phyloP scores from a whole-genome alignment of 129 eudicot species.

The Mikania micrantha region DNA sequence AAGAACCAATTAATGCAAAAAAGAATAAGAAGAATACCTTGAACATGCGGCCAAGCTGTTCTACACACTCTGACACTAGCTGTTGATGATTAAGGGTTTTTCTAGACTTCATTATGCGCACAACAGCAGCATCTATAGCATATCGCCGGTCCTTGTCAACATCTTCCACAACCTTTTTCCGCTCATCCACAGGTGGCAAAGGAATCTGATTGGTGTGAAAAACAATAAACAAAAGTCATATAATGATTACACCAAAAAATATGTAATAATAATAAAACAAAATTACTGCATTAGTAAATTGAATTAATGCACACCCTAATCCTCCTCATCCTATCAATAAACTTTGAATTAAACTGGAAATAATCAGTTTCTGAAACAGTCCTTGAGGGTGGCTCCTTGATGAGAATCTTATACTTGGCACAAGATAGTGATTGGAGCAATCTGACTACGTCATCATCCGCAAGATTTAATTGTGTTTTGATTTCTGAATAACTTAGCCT shows the following conservation, averaged over 20 bases:
- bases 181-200: conserved; percentile 78
- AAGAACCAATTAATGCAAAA: not conserved
- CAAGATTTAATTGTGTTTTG: conserved; percentile 54
- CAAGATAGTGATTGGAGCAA: conserved; percentile 73
- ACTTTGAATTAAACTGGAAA: conserved; percentile 62
- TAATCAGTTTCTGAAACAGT: conserved; percentile 46
- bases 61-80: conserved; percentile 65
- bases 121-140: conserved; percentile 89
- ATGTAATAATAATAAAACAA: not conserved
- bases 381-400: conserved; percentile 59
- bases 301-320: conserved; percentile 62
- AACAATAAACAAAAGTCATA: conserved; percentile 4
- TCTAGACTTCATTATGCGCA: conserved; percentile 80
- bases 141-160: conserved; percentile 84
- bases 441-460: conserved; percentile 80
- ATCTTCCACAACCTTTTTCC: conserved; percentile 77
- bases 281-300: no score
- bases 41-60: conserved; percentile 71
- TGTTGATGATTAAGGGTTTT: conserved; percentile 69
- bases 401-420: conserved; percentile 77
- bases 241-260: not conserved
- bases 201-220: conserved; percentile 44
- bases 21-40: conserved; percentile 41
- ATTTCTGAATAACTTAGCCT: conserved; percentile 63
- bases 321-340: conserved; percentile 77